A percentile compares a stretch with the other conserved stretches of the same genome.
Evolutionary conservation across 805 yeast species (phyloP).

Genomic region (Suhomyces sp.): DNA sequence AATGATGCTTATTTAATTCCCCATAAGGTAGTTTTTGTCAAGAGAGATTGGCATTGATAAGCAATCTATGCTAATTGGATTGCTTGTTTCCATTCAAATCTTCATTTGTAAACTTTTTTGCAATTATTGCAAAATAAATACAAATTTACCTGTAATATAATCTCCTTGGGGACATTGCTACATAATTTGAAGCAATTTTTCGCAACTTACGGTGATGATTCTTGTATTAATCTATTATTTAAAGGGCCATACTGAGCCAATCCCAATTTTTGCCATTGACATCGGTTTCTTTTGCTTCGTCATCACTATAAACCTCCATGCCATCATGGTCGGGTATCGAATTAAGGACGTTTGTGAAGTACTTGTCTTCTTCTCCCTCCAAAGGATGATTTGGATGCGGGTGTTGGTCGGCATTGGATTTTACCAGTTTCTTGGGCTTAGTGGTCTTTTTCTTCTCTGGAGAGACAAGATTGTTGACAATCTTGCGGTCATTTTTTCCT

Average conservation of each 20-base stretch:
- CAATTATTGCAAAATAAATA: not conserved
- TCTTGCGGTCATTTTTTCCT: constrained; percentile 12
- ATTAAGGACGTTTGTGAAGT: constrained; percentile 13
- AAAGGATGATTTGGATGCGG: not conserved
- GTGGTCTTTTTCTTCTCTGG: constrained; percentile 3
- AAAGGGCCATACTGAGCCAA: constrained; percentile 46
- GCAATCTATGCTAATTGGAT: not conserved
- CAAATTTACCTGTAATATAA: too few relatives aligned
- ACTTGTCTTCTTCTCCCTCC: constrained; percentile 14
- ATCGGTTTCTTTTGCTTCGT: constrained; percentile 4
- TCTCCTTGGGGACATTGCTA: too few relatives aligned
- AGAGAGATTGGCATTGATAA: not conserved
- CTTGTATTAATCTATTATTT: not conserved
- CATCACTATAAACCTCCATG: constrained; percentile 2
- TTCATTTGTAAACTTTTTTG: not conserved
- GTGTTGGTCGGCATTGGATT: not conserved
- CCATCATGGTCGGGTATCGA: constrained; percentile 8
- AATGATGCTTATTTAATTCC: not conserved
- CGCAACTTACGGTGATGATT: not conserved
- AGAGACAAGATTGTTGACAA: constrained; percentile 8
- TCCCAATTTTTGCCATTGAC: constrained; percentile 36
- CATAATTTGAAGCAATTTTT: too few relatives aligned
- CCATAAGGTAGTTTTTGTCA: not conserved
- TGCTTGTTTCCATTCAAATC: not conserved
- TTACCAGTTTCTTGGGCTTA: constrained; percentile 9